phyloP scores from a whole-genome alignment of 176 grass and related monocot genomes.

The Pontederia crassipes region DNA sequence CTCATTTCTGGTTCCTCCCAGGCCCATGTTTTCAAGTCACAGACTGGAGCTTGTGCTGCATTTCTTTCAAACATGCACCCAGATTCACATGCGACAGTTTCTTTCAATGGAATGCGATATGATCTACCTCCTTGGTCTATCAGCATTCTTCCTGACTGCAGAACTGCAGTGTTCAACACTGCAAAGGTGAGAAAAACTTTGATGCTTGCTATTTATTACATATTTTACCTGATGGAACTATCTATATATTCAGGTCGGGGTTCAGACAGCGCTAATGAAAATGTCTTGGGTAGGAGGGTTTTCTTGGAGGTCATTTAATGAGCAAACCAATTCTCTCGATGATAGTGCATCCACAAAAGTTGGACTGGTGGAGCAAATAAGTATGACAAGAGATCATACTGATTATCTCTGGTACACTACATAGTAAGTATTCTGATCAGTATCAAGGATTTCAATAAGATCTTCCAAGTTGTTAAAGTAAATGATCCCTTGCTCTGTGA shows the following conservation, averaged over 20 bases:
- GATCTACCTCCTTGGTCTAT: constrained; percentile 92
- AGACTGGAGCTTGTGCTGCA: constrained; percentile 51
- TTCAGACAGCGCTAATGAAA: constrained; percentile 30
- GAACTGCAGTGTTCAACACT: constrained; percentile 84
- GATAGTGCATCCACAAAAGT: constrained; percentile 49
- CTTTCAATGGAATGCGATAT: constrained; percentile 49
- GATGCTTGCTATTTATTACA: background rate
- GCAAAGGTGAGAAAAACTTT: constrained; percentile 47
- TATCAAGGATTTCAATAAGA: background rate
- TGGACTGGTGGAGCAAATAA: constrained; percentile 74
- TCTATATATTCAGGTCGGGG: constrained; percentile 44
- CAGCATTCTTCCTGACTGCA: constrained; percentile 89
- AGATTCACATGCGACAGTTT: constrained; percentile 39
- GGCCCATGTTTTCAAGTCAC: constrained; percentile 73
- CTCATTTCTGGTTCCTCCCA: constrained; percentile 20
- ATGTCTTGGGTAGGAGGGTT: constrained; percentile 49
- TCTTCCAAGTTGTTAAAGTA: background rate
- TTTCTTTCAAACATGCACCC: constrained; percentile 78
- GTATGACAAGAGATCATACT: constrained; percentile 83
- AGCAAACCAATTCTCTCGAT: constrained; percentile 55
- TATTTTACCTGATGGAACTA: background rate
- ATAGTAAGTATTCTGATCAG: constrained; percentile 38
- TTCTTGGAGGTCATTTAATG: constrained; percentile 64
- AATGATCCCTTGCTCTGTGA: background rate
- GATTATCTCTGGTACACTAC: constrained; percentile 98